Base-by-base conservation (phyloP, 306 rosid genomes). In the Luffa acutangula region DNA sequence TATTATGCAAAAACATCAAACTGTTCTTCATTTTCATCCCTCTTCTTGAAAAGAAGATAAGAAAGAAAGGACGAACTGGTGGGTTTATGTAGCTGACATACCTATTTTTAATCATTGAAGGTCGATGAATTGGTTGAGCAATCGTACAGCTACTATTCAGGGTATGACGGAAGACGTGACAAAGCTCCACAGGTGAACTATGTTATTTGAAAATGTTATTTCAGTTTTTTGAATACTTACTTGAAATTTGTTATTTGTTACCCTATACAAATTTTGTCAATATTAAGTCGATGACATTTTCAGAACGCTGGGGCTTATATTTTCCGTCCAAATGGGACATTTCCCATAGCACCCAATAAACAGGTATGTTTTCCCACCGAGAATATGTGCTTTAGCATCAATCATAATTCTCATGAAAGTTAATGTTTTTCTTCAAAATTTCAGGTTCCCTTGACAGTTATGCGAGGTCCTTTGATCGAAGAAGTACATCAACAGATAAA, bases 401-500 rank as follows among this genome's bases (percentile, higher is more conserved):
- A 41, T 31, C 25, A 21, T 45, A 52, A 53, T 73, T 25, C 75
- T 77, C 54, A 43, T 79, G 48, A 60, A 43, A 36, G 43, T 48
- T 25, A 43, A 39, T 56, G 13, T 17, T 62, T 62, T 73, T 77
- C 78, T 42, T 80, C 21, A 37, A 81, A 73, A 18, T 81, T 83
- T 78, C 83, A 88, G 91, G 88, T 62, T 62, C 60, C 85, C 62
- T 71, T 83, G 78, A 88, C 89, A 37, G 79, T 88, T 72, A 36
- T 88, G 62, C 86, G 79, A 25, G 91, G 91, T 49, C 88, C 87
- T 25, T 60, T 88, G 79, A 33, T 86, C 17, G 85, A 88, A 57
- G 91, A 88, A 88, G 89, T 88, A 79, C 91, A 84, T 82, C 89
- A 86, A 80, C 87, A 79, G 56, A 86, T 88, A 54, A 88, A 82